Conservation (phyloP, 1,139 yeast species). For the Kluyveromyces marxianus region DNA sequence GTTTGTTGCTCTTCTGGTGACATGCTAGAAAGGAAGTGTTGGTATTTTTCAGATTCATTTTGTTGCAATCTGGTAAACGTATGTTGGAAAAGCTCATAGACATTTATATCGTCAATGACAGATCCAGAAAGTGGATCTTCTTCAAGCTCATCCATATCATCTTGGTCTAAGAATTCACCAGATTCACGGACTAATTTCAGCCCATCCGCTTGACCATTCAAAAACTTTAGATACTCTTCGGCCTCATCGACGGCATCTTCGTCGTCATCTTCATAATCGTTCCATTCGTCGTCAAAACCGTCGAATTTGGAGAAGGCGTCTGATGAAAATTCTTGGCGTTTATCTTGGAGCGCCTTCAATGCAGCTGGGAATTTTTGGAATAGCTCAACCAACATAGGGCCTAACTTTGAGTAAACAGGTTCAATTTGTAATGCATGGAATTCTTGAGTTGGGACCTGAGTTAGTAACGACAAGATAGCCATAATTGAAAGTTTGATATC, state of each 20-base stretch:
- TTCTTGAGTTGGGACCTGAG: slow-evolving; percentile 25
- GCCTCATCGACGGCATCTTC: slow-evolving; percentile 38
- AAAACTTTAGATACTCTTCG: slow-evolving; percentile 38
- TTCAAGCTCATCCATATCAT: slow-evolving; percentile 48
- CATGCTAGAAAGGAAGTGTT: slow-evolving; percentile 27
- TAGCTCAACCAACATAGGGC: slow-evolving; percentile 42
- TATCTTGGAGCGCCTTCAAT: slow-evolving; percentile 53
- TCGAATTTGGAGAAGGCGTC: slow-evolving; percentile 35
- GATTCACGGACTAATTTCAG: slow-evolving; percentile 31
- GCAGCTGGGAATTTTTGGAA: slow-evolving; percentile 65
- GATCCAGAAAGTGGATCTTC: slow-evolving; percentile 82
- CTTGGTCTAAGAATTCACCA: slow-evolving; percentile 32
- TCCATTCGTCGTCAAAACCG: slow-evolving; percentile 26
- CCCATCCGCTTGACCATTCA: slow-evolving; percentile 39
- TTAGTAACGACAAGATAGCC: slow-evolving; percentile 53
- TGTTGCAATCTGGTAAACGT: slow-evolving; percentile 27
- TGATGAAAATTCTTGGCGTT: slow-evolving; percentile 44
- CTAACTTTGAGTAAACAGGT: slow-evolving; percentile 31
- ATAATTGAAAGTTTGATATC: slow-evolving; percentile 72
- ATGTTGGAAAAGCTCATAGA: slow-evolving; percentile 46
- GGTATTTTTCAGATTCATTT: slow-evolving; percentile 32
- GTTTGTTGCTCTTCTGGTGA: slow-evolving; percentile 32
- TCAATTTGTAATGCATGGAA: slow-evolving; percentile 26
- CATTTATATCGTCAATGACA: slow-evolving; percentile 66
- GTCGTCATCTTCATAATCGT: slow-evolving; percentile 23